Evolutionary conservation across 192 early-diverging fungal genomes (phyloP).

Genomic region (Phycomyces nitens): DNA sequence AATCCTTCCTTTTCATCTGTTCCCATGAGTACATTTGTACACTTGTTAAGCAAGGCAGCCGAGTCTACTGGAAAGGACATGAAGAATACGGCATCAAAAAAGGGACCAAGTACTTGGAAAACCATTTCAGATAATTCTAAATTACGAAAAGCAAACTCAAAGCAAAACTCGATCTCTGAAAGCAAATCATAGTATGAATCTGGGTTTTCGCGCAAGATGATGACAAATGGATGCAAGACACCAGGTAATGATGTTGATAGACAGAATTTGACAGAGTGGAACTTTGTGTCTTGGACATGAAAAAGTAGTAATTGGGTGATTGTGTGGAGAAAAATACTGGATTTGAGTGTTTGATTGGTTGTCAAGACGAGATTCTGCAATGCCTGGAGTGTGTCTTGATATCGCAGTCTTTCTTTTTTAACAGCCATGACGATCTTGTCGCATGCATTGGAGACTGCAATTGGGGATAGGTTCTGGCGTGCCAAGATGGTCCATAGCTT

Average conservation of each 20-base stretch:
- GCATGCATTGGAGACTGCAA: slow-evolving; percentile 19
- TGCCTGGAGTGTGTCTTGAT: background rate
- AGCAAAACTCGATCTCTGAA: slow-evolving; percentile 6
- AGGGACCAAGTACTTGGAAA: background rate
- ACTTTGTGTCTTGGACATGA: background rate
- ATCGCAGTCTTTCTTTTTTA: background rate
- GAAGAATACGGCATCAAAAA: slow-evolving; percentile 18
- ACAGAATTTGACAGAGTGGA: background rate
- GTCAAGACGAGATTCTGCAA: slow-evolving; percentile 20
- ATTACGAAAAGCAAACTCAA: background rate
- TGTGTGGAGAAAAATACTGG: slow-evolving; percentile 10
- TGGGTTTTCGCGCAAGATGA: slow-evolving; percentile 10
- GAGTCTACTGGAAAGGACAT: slow-evolving; percentile 3
- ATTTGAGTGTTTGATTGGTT: slow-evolving; percentile 4
- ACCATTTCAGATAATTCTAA: background rate
- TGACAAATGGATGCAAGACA: slow-evolving; percentile 13
- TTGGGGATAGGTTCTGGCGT: background rate
- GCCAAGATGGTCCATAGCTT: slow-evolving; percentile 12
- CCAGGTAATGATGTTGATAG: slow-evolving; percentile 6
- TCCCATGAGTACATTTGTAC: background rate
- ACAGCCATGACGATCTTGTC: background rate
- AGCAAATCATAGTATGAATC: slow-evolving; percentile 12
- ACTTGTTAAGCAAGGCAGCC: slow-evolving; percentile 13
- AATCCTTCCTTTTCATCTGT: slow-evolving; percentile 3
- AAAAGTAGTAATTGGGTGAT: slow-evolving; percentile 13